phyloP scores from a whole-genome alignment of 148 eudicot genomes.

The Limonium bicolor region DNA sequence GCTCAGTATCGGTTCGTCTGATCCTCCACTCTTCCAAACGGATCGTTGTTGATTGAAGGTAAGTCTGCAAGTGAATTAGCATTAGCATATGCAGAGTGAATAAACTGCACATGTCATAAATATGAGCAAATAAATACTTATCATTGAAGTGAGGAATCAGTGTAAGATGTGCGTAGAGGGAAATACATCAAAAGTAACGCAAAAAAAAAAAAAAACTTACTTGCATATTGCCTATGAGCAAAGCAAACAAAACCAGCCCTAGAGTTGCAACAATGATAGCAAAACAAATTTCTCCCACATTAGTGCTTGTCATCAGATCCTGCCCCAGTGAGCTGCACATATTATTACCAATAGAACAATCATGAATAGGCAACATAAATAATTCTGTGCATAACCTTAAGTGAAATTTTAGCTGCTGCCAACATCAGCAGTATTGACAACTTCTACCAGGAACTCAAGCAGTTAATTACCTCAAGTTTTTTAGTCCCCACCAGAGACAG shows the following conservation, averaged over 20 bases:
- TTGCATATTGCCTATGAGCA: slow-evolving; percentile 89
- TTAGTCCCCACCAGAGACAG: slow-evolving; percentile 94
- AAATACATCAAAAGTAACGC: neutral
- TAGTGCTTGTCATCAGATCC: slow-evolving; percentile 41
- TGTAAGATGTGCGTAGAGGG: neutral
- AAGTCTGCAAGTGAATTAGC: slow-evolving; percentile 26
- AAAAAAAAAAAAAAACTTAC: slow-evolving; percentile 16
- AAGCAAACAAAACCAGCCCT: slow-evolving; percentile 72
- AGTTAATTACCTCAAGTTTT: slow-evolving; percentile 48
- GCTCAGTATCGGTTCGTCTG: slow-evolving; percentile 62
- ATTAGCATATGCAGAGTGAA: neutral
- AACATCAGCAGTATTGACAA: too few species aligned
- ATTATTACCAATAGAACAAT: neutral
- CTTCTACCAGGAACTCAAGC: too few species aligned
- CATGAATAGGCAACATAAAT: neutral
- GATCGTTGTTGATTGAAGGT: slow-evolving; percentile 60
- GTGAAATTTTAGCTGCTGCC: too few species aligned
- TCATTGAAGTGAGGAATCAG: neutral
- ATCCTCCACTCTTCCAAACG: slow-evolving; percentile 87
- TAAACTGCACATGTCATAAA: neutral
- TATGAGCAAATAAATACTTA: neutral
- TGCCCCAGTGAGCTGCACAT: slow-evolving; percentile 66
- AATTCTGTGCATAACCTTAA: neutral
- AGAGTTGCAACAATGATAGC: slow-evolving; percentile 50
- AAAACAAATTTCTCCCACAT: slow-evolving; percentile 49